Evolutionary conservation across 2,329 filamentous ascomycete genomes (phyloP).

Genomic region (Colletotrichum paranaense): DNA sequence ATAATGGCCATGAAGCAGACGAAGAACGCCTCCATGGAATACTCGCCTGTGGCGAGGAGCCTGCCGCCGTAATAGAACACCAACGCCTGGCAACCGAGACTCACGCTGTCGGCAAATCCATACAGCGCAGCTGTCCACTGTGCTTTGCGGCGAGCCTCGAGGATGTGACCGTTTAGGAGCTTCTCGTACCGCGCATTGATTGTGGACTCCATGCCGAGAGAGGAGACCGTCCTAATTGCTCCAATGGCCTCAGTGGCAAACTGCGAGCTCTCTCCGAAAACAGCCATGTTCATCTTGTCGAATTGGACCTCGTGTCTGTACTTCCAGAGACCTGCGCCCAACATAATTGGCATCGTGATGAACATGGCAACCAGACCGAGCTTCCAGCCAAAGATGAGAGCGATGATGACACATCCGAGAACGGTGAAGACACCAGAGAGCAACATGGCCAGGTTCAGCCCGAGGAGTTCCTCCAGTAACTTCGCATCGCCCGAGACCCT

Average conservation of each 20-base stretch:
- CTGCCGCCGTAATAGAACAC: slow-evolving; percentile 62
- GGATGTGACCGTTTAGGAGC: slow-evolving; percentile 49
- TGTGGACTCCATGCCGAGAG: slow-evolving; percentile 68
- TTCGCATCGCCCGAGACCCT: slow-evolving; percentile 45
- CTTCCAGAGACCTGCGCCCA: slow-evolving; percentile 49
- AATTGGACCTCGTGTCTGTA: slow-evolving; percentile 64
- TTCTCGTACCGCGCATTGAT: slow-evolving; percentile 56
- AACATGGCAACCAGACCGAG: slow-evolving; percentile 50
- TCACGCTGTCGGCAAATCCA: slow-evolving; percentile 51
- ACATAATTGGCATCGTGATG: slow-evolving; percentile 47
- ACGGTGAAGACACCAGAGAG: slow-evolving; percentile 45
- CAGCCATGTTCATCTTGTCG: slow-evolving; percentile 65
- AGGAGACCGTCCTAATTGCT: slow-evolving; percentile 71
- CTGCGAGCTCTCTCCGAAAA: slow-evolving; percentile 70
- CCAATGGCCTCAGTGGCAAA: slow-evolving; percentile 72
- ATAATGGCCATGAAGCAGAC: slow-evolving; percentile 74
- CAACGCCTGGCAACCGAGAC: slow-evolving; percentile 57
- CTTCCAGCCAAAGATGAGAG: slow-evolving; percentile 50
- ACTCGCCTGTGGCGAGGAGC: slow-evolving; percentile 42
- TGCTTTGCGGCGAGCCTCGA: slow-evolving; percentile 44
- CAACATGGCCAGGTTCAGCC: slow-evolving; percentile 44
- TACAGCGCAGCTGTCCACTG: slow-evolving; percentile 47
- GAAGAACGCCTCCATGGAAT: slow-evolving; percentile 60
- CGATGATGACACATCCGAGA: slow-evolving; percentile 43
- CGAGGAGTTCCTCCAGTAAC: slow-evolving; percentile 46